Evolutionary conservation across 331 rosid species (phyloP).

Genomic region (Prunus yedoensis): DNA sequence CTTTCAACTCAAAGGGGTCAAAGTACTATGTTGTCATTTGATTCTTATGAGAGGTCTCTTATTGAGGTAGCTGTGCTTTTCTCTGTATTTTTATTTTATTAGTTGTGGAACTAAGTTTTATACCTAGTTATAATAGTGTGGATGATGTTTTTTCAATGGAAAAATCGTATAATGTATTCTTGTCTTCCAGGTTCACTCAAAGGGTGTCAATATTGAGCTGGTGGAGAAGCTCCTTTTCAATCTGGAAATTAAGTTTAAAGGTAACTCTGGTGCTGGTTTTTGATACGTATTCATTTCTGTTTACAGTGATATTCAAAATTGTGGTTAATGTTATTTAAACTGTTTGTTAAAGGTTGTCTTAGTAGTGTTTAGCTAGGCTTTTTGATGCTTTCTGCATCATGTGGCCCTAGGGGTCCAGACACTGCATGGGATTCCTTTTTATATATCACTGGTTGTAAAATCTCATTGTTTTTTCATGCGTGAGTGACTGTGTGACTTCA

Average conservation of each 20-base stretch:
- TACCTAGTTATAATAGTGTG: no score
- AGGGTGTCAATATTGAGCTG: no score
- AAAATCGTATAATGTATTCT: no score
- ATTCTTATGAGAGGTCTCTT: conserved; percentile 70
- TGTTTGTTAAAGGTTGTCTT: not conserved
- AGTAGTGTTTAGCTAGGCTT: not conserved
- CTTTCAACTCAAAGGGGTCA: conserved; percentile 91
- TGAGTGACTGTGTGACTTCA: not conserved
- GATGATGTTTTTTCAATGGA: no score
- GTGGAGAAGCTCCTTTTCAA: no score
- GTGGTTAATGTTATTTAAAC: not conserved
- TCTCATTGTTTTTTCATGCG: not conserved
- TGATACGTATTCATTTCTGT: conserved; percentile 4
- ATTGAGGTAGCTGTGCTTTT: conserved; percentile 55
- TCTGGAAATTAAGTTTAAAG: conserved; percentile 65
- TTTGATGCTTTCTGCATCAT: not conserved
- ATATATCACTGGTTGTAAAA: not conserved
- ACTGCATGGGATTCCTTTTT: not conserved
- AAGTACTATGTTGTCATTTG: conserved; percentile 56
- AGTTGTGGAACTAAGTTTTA: no score
- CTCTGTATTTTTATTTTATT: not conserved
- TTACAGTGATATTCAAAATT: conserved; percentile 10
- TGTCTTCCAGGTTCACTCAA: no score
- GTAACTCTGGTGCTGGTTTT: conserved; percentile 30
- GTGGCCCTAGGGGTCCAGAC: not conserved